These are phyloP conservation scores for Chlamydomonas reinhardtii DNA, from an alignment of 163 green algal species.

Conservation along the genomic window DNA sequence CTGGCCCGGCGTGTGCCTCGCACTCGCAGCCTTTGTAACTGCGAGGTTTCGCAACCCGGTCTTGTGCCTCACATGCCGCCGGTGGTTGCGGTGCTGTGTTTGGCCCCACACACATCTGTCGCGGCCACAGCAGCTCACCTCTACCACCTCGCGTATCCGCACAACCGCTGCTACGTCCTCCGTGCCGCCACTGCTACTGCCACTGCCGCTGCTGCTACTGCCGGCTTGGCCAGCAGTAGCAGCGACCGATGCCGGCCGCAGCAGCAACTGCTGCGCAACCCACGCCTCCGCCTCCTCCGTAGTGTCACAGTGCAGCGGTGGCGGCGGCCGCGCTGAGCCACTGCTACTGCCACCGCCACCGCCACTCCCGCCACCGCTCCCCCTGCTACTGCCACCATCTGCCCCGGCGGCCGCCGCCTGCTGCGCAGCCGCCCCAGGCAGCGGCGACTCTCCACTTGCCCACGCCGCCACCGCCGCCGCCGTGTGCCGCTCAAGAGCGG, in stretches of 20 bases:
- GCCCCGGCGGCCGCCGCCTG: neutral
- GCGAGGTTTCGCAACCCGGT: too few relatives aligned
- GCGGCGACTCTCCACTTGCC: neutral
- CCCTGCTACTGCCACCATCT: neutral
- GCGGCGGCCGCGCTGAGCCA: too few relatives aligned
- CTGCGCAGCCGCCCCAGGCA: too few relatives aligned
- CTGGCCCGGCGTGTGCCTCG: too few relatives aligned
- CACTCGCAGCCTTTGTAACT: too few relatives aligned
- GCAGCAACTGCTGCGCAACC: neutral
- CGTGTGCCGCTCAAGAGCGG: conserved; percentile 23
- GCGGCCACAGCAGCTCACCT: conserved; percentile 68
- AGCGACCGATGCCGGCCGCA: neutral
- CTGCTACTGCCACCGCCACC: neutral
- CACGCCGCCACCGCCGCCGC: neutral
- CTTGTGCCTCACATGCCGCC: too few relatives aligned
- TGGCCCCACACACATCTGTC: too few relatives aligned
- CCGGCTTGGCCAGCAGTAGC: too few relatives aligned
- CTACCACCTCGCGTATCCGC: conserved; percentile 66
- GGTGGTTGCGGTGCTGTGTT: too few relatives aligned
- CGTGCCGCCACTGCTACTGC: neutral
- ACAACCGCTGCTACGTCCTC: conserved; percentile 14
- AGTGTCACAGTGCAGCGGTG: neutral
- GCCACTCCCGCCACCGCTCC: neutral
- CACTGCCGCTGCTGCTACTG: neutral
- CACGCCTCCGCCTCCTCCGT: conserved; percentile 7